Percentiles rank a stretch among this genome's conserved stretches.
Conservation (phyloP, 257 asterid genomes). For the Avicennia marina region DNA sequence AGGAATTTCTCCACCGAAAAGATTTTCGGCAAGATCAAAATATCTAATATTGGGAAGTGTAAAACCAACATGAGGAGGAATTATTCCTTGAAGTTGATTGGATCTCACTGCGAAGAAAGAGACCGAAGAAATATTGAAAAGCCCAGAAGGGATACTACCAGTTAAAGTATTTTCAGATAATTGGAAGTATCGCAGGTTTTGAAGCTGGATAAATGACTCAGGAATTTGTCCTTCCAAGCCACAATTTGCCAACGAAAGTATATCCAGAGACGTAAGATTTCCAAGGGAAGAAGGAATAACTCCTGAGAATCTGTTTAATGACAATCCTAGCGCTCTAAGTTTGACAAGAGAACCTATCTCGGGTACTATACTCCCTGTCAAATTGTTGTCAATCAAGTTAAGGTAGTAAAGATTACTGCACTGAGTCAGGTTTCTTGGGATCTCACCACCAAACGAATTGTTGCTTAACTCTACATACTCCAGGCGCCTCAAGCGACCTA, state of each 20-base stretch:
- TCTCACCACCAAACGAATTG: conserved; percentile 32
- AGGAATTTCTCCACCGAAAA: conserved; percentile 23
- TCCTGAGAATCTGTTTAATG: conserved; percentile 27
- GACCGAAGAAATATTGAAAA: conserved; percentile 25
- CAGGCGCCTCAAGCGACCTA: conserved; percentile 26
- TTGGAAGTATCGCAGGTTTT: conserved; percentile 18
- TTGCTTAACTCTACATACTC: conserved; percentile 18
- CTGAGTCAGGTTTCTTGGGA: conserved; percentile 25
- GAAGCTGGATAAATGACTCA: conserved; percentile 21
- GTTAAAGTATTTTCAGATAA: conserved; percentile 18
- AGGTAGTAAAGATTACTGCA: conserved; percentile 22
- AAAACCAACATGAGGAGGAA: conserved; percentile 18
- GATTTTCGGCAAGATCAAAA: conserved; percentile 15
- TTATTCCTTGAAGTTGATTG: conserved; percentile 24
- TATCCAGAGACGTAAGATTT: conserved; percentile 18
- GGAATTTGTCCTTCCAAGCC: conserved; percentile 29
- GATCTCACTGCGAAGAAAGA: neutral
- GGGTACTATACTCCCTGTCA: conserved; percentile 19
- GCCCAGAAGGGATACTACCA: conserved; percentile 20
- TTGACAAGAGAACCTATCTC: conserved; percentile 22
- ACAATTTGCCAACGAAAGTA: conserved; percentile 12
- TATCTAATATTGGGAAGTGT: neutral
- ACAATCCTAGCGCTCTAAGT: conserved; percentile 22
- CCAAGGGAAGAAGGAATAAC: conserved; percentile 27
- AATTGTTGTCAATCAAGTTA: conserved; percentile 12